Conservation (phyloP, 805 yeast genomes). For the Starmerella sp. region DNA sequence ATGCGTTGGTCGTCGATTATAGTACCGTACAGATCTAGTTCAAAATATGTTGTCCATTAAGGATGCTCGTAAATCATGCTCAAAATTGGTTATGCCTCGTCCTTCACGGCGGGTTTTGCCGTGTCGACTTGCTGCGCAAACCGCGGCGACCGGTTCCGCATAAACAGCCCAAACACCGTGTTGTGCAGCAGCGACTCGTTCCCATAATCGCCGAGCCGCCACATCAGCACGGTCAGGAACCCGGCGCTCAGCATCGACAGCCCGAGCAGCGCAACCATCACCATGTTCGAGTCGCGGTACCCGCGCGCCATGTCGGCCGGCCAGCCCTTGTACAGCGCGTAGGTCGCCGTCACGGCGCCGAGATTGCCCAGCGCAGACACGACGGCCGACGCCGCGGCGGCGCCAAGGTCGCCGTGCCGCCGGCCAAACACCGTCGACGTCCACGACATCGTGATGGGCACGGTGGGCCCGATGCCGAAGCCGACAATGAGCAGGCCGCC, state of each 20-base stretch:
- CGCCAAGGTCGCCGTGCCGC: conserved; percentile 71
- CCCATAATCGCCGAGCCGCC: conserved; percentile 30
- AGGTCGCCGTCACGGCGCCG: conserved; percentile 76
- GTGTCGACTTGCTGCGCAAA: background rate
- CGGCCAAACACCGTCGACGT: conserved; percentile 61
- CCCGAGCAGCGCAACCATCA: conserved; percentile 67
- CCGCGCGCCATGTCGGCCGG: conserved; percentile 57
- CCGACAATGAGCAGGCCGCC: conserved; percentile 76
- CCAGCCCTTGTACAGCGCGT: conserved; percentile 81
- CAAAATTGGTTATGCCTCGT: too few species aligned
- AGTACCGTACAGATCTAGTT: too few species aligned
- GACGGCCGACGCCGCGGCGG: conserved; percentile 71
- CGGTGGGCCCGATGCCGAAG: conserved; percentile 83
- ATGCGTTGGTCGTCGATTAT: too few species aligned
- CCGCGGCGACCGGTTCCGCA: background rate
- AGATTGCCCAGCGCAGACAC: conserved; percentile 79
- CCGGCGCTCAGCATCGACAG: conserved; percentile 48
- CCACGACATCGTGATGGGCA: conserved; percentile 79
- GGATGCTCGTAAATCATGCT: too few species aligned
- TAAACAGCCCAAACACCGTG: conserved; percentile 18
- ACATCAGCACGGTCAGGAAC: conserved; percentile 27
- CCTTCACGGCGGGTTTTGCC: background rate
- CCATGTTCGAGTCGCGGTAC: conserved; percentile 68
- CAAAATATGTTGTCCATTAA: too few species aligned
- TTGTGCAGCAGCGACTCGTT: conserved; percentile 15